Evolutionary conservation across 192 early-diverging fungal genomes (phyloP), one percentile per base, ranked within the genome.

Genomic region (Dissophora globulifera): DNA sequence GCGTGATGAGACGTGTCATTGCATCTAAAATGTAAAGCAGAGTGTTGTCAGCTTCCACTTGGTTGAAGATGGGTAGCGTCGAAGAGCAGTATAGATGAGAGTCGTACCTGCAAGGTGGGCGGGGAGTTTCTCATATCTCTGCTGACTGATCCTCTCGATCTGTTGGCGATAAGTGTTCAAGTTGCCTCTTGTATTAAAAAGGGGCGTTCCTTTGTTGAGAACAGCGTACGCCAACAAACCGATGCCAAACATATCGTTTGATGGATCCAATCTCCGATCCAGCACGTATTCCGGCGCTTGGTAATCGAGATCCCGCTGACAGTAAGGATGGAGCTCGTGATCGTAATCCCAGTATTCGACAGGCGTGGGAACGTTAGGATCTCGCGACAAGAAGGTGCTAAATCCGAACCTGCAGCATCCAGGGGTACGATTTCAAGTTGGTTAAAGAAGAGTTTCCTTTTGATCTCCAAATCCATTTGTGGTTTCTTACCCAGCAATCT

Each of bases 201-300:
- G 81, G 6, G 93, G 85, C 13, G 53, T 48, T 8, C 92, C 93
- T 9, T 90, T 79, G 78, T 86, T 88, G 72, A 92, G 86, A 1
- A 91, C 71, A 1, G 94, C 83, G 45, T 85, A 88, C 9, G 90
- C 89, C 33, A 95, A 67, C 60, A 93, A 96, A 0, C 91, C 94
- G 6, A 96, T 82, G 11, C 93, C 80, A 67, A 93, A 96, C 78
- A 93, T 84, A 61, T 94, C 93, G 58, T 88, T 87, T 19, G 87
- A 81, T 4, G 83, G 67, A 2, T 56, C 50, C 19, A 86, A 57
- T 12, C 69, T 58, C 1, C 85, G 83, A n/a, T 92, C 88, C 48
- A 92, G 53, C 5, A 89, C 82, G 35, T 76, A 87, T 51, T 94
- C 92, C 4, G 92, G 92, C 6, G 93, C 93, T 49, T 76, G 72